Evolutionary conservation across 768 basidiomycete species (phyloP).

Genomic region (Naganishia onofrii): DNA sequence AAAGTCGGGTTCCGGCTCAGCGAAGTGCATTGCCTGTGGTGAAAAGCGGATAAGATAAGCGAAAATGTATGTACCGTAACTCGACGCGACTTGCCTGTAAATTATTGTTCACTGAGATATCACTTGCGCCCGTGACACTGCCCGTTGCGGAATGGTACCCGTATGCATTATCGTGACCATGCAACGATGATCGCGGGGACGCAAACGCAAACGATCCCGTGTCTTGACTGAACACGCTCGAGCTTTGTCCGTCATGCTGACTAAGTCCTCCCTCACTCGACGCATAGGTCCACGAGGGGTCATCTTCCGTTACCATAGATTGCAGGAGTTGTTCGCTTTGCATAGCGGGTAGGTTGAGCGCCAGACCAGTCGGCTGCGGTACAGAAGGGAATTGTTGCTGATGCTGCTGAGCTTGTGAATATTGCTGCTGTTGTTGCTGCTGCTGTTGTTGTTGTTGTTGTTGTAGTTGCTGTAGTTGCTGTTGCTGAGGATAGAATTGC

Average conservation of each 20-base stretch:
- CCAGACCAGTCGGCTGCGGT: constrained; percentile 14
- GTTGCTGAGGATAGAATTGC: constrained; percentile 1
- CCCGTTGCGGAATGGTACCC: constrained; percentile 9
- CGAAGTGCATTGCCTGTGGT: constrained; percentile 4
- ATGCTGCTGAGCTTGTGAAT: neutral
- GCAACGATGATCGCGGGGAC: constrained; percentile 17
- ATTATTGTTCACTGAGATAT: constrained; percentile 13
- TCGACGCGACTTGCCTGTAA: neutral
- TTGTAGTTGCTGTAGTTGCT: constrained; percentile 5
- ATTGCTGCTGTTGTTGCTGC: constrained; percentile 1
- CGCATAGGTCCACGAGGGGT: constrained; percentile 18
- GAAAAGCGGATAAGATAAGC: neutral
- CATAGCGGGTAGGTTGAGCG: constrained; percentile 5
- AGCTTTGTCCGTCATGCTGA: constrained; percentile 1
- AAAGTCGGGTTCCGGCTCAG: constrained; percentile 29
- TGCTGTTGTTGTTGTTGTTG: constrained; percentile 4
- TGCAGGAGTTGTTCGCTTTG: neutral
- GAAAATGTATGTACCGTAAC: neutral
- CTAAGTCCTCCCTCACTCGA: constrained; percentile 16
- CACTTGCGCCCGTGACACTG: constrained; percentile 7
- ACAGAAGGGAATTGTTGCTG: neutral
- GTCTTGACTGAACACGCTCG: constrained; percentile 15
- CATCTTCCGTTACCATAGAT: neutral
- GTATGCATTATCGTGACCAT: constrained; percentile 3
- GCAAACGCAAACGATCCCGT: constrained; percentile 11